Base-by-base conservation (phyloP, 202 grass and related monocot species). In the Sporobolus alterniflorus region DNA sequence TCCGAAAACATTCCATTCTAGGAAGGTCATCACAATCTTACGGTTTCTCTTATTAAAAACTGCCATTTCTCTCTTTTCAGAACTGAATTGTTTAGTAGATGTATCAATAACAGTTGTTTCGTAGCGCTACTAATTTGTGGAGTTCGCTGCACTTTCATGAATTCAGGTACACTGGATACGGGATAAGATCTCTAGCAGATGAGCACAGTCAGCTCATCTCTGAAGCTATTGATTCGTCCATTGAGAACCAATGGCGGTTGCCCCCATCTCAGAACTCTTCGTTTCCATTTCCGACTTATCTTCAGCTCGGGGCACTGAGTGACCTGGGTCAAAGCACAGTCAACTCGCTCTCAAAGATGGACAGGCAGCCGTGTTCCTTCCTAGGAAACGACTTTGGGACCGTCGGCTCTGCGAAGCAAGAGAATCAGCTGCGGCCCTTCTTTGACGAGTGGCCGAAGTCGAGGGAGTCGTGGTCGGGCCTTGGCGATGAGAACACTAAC, bases 371-470 rank as follows among this genome's bases (percentile, higher is more conserved):
- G 0, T 54, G 88, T 11, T 90, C 82, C 20, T 91, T 98, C 34
- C 44, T 86, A 0, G 74, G 86, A 3, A 84, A 9, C 16, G 84
- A 91, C 60, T 85, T 78, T 30, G 87, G 87, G 13, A 24, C 43
- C 46, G 55, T 73, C 2, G 80, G 86, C 39, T 36, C 73, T 7
- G 77, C 24, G 64, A 93, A 95, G 66, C 77, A 90, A 29, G 81
- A 97, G 64, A 87, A 78, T 64, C 86, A 92, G 12, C 87, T 97
- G 76, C 89, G 78, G 73, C 89, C 89, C 33, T 98, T 98, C 90
- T 88, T 95, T 17, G 95, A 98, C 60, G 89, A 98, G 88, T 98
- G 95, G 95, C 92, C 92, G 2, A 85, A 87, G 77, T 41, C 83
- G 16, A 82, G 88, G 57, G 85, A 88, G 71, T 87, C 88, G 4